Evolutionary conservation across 371 early-diverging fungal species (phyloP).

Genomic region (Syncephalastrum contaminatum): DNA sequence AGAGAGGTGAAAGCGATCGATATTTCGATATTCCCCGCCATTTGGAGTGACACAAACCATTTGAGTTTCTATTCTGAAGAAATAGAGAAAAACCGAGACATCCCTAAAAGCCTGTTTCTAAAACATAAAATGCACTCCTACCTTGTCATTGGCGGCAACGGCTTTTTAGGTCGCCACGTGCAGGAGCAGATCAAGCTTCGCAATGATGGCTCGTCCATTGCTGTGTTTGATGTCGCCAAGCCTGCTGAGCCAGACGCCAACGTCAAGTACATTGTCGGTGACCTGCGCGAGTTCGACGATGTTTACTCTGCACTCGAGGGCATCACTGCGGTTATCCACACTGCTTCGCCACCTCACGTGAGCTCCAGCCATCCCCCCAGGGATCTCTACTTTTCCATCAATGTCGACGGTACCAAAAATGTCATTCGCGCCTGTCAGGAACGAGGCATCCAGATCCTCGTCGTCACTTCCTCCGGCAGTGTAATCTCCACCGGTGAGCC

Average conservation of each 20-base stretch:
- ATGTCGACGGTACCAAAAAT: conserved; percentile 87
- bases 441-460: conserved; percentile 67
- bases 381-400: conserved; percentile 74
- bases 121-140: conserved; percentile 38
- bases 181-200: conserved; percentile 73
- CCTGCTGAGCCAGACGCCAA: conserved; percentile 51
- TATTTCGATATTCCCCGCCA: no score
- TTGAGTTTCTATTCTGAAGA: no score
- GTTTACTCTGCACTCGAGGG: conserved; percentile 66
- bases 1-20: no score
- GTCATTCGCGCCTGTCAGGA: conserved; percentile 79
- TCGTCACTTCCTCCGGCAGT: conserved; percentile 87
- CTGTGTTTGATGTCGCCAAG: conserved; percentile 76
- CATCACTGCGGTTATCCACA: conserved; percentile 84
- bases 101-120: no score
- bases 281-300: conserved; percentile 68
- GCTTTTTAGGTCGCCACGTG: conserved; percentile 85
- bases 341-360: conserved; percentile 88
- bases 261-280: conserved; percentile 69
- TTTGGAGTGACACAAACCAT: no score
- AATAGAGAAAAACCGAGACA: no score
- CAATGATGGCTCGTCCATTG: conserved; percentile 52
- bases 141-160: conserved; percentile 88
- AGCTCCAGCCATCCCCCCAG: conserved; percentile 89
- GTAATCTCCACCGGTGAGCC: conserved; percentile 83